Base-by-base conservation (phyloP, 805 yeast species). In the Monosporozyma solicola region DNA sequence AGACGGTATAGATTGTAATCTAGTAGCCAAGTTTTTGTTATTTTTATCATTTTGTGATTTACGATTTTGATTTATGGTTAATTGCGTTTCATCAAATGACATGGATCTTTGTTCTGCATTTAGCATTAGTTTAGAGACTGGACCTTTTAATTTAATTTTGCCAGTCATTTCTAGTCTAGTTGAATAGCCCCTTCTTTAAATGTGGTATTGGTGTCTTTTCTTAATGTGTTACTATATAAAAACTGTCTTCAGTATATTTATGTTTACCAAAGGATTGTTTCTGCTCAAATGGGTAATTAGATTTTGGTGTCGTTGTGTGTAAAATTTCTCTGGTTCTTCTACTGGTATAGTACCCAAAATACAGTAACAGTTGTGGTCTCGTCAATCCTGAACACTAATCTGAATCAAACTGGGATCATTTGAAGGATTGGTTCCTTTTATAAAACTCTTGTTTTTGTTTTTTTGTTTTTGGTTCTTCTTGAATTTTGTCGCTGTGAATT, bases 41-140 rank as follows among this genome's bases (percentile, higher is more conserved):
- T 22, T 3, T 3, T 22, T 47, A 37, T 31, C 11, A 16, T 35
- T 25, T 24, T 43, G 32, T 10, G 29, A 33, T 32, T 50, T 53
- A 44, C 59, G 53, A 15, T 25, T 32, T 43, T 54, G 39, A 39
- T 57, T 57, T 11, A 50, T 37, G 2, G 52, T 45, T 15, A 57
- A 47, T 10, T 53, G 50, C 24, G 46, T 45, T 27, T 57, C 59
- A 47, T 57, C 56, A 33, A 57, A 57, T 2, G 59, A 57, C 11
- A 48, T 15, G 15, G 59, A 53, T 24, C 59, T 49, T 6, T 49
- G 50, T 9, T 51, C 57, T 24, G 22, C 37, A 20, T 43, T 50
- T 41, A 57, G 44, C 43, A 47, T 35, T 22, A 47, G 20, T 43
- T 43, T 24, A 11, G 46, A 43, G 11, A 43, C 29, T 5, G 46